A percentile compares a stretch with the other conserved stretches of the same genome.
phyloP scores from a whole-genome alignment of 108 stramenopile genomes.

The Fistulifera pelliculosa region DNA sequence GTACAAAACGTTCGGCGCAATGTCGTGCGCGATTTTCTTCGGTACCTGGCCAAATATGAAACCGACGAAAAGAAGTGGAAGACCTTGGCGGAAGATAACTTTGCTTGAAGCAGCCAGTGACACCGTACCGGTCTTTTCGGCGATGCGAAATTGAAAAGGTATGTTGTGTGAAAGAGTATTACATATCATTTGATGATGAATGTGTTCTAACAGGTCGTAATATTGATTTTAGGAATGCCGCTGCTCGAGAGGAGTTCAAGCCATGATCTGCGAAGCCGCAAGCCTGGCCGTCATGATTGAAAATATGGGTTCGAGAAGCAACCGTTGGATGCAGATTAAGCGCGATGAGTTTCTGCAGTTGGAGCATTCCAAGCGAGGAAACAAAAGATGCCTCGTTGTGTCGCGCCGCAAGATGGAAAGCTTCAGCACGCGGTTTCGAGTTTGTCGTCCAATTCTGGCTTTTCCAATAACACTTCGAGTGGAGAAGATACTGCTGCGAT shows the following conservation, averaged over 20 bases:
- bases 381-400: slow-evolving; percentile 44
- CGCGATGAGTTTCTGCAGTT: slow-evolving; percentile 51
- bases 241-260: slow-evolving; percentile 68
- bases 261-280: slow-evolving; percentile 73
- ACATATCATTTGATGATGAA: no score
- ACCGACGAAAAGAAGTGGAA: slow-evolving; percentile 55
- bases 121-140: slow-evolving; percentile 78
- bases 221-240: slow-evolving; percentile 73
- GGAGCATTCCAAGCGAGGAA: slow-evolving; percentile 25
- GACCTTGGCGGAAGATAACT: slow-evolving; percentile 65
- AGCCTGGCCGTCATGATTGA: slow-evolving; percentile 81
- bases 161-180: no score
- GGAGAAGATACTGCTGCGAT: slow-evolving; percentile 26
- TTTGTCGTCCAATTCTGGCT: slow-evolving; percentile 63
- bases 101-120: slow-evolving; percentile 80
- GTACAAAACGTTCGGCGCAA: slow-evolving; percentile 59
- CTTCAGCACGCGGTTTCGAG: slow-evolving; percentile 69
- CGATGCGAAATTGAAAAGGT: slow-evolving; percentile 73
- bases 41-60: slow-evolving; percentile 50
- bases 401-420: slow-evolving; percentile 36
- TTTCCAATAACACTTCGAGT: slow-evolving; percentile 40
- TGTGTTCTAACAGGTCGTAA: no score
- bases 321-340: slow-evolving; percentile 72
- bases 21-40: slow-evolving; percentile 65
- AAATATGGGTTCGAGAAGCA: slow-evolving; percentile 62